Conservation (phyloP, 768 basidiomycete species). For the Symmetrospora coprosmae region DNA sequence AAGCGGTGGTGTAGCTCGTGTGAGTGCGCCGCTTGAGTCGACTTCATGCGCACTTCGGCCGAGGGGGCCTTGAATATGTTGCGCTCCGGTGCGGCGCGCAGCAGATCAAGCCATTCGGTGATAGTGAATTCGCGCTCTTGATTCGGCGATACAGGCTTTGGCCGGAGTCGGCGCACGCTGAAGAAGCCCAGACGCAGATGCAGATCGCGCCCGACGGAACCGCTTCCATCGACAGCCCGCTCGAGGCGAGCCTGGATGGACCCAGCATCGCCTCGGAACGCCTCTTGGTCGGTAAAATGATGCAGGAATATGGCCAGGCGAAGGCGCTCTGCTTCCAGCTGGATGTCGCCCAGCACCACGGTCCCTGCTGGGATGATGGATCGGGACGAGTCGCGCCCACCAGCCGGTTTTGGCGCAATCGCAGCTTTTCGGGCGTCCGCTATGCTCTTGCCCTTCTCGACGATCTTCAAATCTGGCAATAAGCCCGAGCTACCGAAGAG, state of each 20-base stretch:
- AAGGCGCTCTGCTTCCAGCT: constrained; percentile 51
- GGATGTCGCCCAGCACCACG: constrained; percentile 54
- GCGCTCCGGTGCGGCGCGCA: constrained; percentile 9
- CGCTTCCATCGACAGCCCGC: background rate
- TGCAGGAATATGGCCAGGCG: constrained; percentile 64
- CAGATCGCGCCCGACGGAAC: constrained; percentile 17
- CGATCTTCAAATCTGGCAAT: background rate
- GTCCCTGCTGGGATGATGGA: constrained; percentile 39
- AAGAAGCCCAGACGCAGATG: constrained; percentile 22
- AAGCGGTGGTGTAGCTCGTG: constrained; percentile 17
- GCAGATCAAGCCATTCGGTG: constrained; percentile 21
- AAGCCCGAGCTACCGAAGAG: background rate
- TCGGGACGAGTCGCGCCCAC: constrained; percentile 34
- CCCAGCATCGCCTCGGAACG: constrained; percentile 65
- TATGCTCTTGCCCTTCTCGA: background rate
- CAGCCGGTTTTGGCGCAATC: background rate
- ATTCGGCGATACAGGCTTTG: background rate
- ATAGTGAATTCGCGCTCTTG: constrained; percentile 20
- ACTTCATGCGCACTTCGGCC: constrained; percentile 22
- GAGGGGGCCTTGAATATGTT: constrained; percentile 24
- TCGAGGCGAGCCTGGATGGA: constrained; percentile 42
- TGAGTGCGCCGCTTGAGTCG: background rate
- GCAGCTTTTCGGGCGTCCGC: background rate
- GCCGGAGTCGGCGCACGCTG: constrained; percentile 20
- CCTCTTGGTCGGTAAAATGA: constrained; percentile 60